phyloP scores from a whole-genome alignment of 2,329 filamentous ascomycete genomes.

The Biscogniauxia mediterranea region DNA sequence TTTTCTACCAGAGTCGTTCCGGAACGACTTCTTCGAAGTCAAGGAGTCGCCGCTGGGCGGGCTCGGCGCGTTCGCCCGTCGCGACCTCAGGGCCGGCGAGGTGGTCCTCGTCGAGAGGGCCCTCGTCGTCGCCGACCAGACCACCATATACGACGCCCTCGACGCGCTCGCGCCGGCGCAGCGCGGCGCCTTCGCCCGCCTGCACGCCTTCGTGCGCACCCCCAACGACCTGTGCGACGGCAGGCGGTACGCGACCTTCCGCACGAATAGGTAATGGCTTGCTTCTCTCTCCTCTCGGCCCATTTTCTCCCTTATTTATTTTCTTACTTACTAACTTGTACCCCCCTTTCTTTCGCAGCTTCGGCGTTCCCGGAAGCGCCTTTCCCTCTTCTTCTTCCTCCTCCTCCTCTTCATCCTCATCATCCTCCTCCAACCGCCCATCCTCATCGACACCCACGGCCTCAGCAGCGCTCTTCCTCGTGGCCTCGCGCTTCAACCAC shows the following conservation, averaged over 20 bases:
- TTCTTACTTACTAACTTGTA: not conserved
- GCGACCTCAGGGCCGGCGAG: slow-evolving; percentile 37
- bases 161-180: slow-evolving; percentile 31
- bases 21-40: slow-evolving; percentile 43
- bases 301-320: not conserved
- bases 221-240: slow-evolving; percentile 24
- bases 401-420: not conserved
- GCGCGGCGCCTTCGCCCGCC: slow-evolving; percentile 35
- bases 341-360: too few relatives aligned
- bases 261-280: slow-evolving; percentile 46
- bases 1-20: slow-evolving; percentile 15
- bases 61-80: slow-evolving; percentile 46
- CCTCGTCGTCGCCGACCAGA: slow-evolving; percentile 35
- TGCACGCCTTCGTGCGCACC: slow-evolving; percentile 36
- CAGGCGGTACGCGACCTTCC: slow-evolving; percentile 39
- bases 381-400: not conserved
- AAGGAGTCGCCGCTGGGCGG: slow-evolving; percentile 42
- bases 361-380: too few relatives aligned
- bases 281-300: not conserved
- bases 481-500: slow-evolving; percentile 59
- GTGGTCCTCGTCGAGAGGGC: slow-evolving; percentile 46
- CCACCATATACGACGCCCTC: slow-evolving; percentile 36
- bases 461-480: slow-evolving; percentile 43
- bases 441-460: not conserved
- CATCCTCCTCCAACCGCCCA: not conserved